Evolutionary conservation across 768 basidiomycete species (phyloP), one percentile per base, ranked within the genome.

Genomic region (Pleurotus ostreatus): DNA sequence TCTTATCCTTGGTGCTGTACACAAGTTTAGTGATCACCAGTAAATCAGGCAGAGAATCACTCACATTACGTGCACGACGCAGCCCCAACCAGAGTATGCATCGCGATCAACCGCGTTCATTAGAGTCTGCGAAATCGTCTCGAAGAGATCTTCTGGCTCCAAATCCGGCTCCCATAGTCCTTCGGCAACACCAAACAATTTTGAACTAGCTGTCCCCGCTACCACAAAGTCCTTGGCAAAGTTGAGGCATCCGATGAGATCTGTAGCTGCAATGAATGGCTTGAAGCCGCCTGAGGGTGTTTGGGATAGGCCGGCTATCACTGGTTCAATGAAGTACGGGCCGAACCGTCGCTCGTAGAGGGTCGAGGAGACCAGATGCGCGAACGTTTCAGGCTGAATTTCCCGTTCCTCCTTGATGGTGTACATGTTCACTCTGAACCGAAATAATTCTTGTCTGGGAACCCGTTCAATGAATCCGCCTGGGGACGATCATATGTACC

Each of bases 381-480:
- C 89, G 71, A 98, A 98, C 5, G 94, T 93, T 77, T 94, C 88
- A 44, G 97, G 97, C 62, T 92, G 87, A 65, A 99, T 97, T 66
- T 96, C 88, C 60, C 96, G 85, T 68, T 97, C 96, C 72, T 99
- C 96, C 73, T 99, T 99, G 80, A 99, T 98, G 30, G 92, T 91
- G 74, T 98, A 98, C 92, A 98, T 95, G 77, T 99, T 99, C 57
- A 96, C 89, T 61, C 94, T 82, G 74, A 89, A 95, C 53, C 97
- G 86, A 67, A 98, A 88, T 40, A 85, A 83, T 71, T 98, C 96
- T 62, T 85, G 88, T 57, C 95, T 97, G 65, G 2, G 53, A 23
- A 39, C n/a, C 49, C 18, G 20, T 51, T 55, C 37, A 62, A 57
- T 57, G 43, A 46, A 15, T 45, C 41, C n/a, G 59, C 40, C 45